Conservation (phyloP, 225 moss, liverwort and hornwort genomes). For the Marchantia paleacea region DNA sequence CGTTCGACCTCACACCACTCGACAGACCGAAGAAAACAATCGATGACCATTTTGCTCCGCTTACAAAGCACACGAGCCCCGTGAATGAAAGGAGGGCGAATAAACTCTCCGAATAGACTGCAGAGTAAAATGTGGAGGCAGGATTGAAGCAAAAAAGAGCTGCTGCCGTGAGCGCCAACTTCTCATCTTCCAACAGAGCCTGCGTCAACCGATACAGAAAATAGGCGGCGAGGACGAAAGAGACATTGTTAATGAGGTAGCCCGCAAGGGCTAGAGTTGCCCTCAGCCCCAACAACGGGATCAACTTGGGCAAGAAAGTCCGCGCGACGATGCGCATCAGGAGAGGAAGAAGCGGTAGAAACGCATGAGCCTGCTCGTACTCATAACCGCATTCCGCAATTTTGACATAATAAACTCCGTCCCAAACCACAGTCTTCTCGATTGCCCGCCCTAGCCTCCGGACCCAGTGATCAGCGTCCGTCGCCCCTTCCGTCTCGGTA, state of each 20-base stretch:
- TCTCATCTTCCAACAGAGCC: slow-evolving; percentile 62
- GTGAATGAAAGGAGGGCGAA: slow-evolving; percentile 76
- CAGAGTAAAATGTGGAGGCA: slow-evolving; percentile 87
- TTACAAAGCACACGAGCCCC: slow-evolving; percentile 71
- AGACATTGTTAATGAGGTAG: slow-evolving; percentile 62
- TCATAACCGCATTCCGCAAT: slow-evolving; percentile 98
- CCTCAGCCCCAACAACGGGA: slow-evolving; percentile 63
- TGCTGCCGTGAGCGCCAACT: slow-evolving; percentile 53
- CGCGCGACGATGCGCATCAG: slow-evolving; percentile 56
- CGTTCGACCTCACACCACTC: slow-evolving; percentile 80
- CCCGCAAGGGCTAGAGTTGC: slow-evolving; percentile 71
- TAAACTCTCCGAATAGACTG: slow-evolving; percentile 81
- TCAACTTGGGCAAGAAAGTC: slow-evolving; percentile 56
- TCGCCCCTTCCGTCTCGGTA: background rate
- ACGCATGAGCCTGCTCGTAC: slow-evolving; percentile 86
- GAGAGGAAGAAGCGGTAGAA: slow-evolving; percentile 71
- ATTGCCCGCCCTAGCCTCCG: slow-evolving; percentile 48
- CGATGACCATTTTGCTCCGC: slow-evolving; percentile 62
- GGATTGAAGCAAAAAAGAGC: slow-evolving; percentile 90
- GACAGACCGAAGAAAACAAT: slow-evolving; percentile 64
- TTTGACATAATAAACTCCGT: slow-evolving; percentile 77
- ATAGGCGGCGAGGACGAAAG: slow-evolving; percentile 72
- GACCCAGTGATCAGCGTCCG: background rate
- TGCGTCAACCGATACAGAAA: slow-evolving; percentile 52
- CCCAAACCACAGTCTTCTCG: slow-evolving; percentile 79